Base-by-base conservation (phyloP, 73 alveolate species). In the Urostyla sp. region DNA sequence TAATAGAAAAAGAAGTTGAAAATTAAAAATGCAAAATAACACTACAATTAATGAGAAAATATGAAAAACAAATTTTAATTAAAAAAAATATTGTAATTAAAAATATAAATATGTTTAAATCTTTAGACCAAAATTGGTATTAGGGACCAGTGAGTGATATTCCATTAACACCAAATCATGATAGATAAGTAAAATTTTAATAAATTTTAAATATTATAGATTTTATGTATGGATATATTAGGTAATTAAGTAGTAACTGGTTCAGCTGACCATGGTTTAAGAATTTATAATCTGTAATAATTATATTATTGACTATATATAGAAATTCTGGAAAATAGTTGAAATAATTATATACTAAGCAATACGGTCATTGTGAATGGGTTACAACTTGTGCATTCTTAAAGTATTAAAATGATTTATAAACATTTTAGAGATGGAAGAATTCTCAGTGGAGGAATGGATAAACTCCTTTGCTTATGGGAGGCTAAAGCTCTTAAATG, bases 291-390 rank as follows among this genome's bases (percentile, higher is more conserved):
- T 82, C 50, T 95, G 83, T 72, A 80, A 34, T 80, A 69, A 13
- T 28, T 15, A 23, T 31, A 15, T 32, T 8, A 56, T 16, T 34
- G 30, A 46, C 50, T 5, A 27, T 31, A 16, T 7, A 15, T 53
- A 53, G 80, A 31, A 16, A 56, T 35, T 43, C 74, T 38, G 89
- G 98, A 45, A 85, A 88, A 38, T 89, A 90, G 57, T 59, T 84
- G 34, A 61, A 97, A 60, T 94, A 95, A 60, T 86, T 96, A 13
- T 96, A 75, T 69, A 72, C 96, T 0, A 96, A 96, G 78, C 63
- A 93, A 74, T 96, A 90, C 72, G 99, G 99, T 7, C 99, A 96
- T 84, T 27, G 93, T 6, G 99, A 96, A 77, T 96, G 99, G 98
- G 99, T 96, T 35, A 95, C 99, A 8, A 60, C 98, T 40, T 94